These are phyloP conservation scores for Torrubiella hemipterigena DNA, from an alignment of 2,329 filamentous ascomycete species.

Conservation along the genomic window DNA sequence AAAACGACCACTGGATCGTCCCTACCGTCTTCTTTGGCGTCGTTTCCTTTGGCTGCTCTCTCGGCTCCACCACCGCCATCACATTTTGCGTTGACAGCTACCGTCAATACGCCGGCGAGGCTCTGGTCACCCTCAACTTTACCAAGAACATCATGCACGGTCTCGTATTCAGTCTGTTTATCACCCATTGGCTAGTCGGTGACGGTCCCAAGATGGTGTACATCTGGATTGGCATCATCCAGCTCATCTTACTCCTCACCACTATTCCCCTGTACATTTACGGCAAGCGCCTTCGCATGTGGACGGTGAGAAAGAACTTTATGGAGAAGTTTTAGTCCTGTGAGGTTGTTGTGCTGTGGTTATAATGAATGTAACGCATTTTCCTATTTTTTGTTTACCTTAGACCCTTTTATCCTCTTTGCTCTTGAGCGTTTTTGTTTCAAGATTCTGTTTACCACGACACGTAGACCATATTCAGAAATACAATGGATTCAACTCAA, in stretches of 20 bases:
- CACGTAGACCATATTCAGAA: no score
- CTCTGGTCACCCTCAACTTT: slow-evolving; percentile 88
- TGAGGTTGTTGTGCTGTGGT: no score
- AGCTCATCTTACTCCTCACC: slow-evolving; percentile 59
- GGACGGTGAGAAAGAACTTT: slow-evolving; percentile 76
- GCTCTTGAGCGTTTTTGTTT: no score
- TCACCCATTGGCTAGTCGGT: slow-evolving; percentile 67
- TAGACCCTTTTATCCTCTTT: no score
- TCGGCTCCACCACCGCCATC: slow-evolving; percentile 83
- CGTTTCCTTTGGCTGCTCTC: slow-evolving; percentile 81
- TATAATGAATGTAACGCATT: no score
- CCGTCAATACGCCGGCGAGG: slow-evolving; percentile 84
- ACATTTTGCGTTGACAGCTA: slow-evolving; percentile 94
- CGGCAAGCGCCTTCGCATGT: slow-evolving; percentile 84
- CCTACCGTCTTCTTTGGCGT: slow-evolving; percentile 89
- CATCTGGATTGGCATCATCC: slow-evolving; percentile 73
- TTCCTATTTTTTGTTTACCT: no score
- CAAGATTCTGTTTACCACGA: no score
- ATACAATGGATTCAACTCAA: no score
- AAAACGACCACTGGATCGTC: slow-evolving; percentile 72
- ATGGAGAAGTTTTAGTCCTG: slow-evolving; percentile 73
- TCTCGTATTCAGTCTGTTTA: slow-evolving; percentile 78
- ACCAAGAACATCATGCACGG: slow-evolving; percentile 91
- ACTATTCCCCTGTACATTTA: slow-evolving; percentile 91
- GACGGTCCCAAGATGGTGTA: slow-evolving; percentile 72